Evolutionary conservation across 768 basidiomycete genomes (phyloP).

Genomic region (Lactarius hengduanensis): DNA sequence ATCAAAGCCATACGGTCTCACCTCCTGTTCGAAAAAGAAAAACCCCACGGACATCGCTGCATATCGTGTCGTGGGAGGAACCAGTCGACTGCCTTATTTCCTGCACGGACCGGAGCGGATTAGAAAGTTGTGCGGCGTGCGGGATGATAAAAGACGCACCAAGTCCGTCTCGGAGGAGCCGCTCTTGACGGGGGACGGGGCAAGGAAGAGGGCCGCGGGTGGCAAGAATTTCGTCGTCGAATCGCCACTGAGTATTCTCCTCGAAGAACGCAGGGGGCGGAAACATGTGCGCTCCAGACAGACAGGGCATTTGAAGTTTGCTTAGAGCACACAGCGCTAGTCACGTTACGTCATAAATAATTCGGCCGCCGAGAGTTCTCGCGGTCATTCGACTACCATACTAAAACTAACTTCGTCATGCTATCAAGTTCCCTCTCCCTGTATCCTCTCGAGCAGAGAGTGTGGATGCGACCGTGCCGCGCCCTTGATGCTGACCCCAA

Average conservation of each 20-base stretch:
- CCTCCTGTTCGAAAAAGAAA: no score
- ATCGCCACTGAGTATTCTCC: background rate
- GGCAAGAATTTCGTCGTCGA: background rate
- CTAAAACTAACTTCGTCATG: background rate
- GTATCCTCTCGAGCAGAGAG: slow-evolving; percentile 27
- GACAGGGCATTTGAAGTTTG: no score
- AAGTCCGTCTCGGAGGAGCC: no score
- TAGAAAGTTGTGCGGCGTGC: background rate
- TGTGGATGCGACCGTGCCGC: slow-evolving; percentile 19
- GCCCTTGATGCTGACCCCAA: slow-evolving; percentile 26
- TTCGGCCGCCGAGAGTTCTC: no score
- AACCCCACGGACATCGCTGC: slow-evolving; percentile 1
- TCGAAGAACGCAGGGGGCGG: background rate
- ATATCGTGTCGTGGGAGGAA: slow-evolving; percentile 10
- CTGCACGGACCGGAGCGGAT: background rate
- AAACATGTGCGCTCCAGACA: background rate
- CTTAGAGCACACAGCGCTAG: no score
- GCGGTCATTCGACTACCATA: background rate
- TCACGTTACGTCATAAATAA: background rate
- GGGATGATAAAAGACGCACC: background rate
- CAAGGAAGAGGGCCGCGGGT: background rate
- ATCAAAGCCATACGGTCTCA: background rate
- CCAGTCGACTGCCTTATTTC: slow-evolving; percentile 2
- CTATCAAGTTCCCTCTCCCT: slow-evolving; percentile 6
- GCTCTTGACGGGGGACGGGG: background rate